Base-by-base conservation (phyloP, 257 asterid species). In the Rhazya stricta region DNA sequence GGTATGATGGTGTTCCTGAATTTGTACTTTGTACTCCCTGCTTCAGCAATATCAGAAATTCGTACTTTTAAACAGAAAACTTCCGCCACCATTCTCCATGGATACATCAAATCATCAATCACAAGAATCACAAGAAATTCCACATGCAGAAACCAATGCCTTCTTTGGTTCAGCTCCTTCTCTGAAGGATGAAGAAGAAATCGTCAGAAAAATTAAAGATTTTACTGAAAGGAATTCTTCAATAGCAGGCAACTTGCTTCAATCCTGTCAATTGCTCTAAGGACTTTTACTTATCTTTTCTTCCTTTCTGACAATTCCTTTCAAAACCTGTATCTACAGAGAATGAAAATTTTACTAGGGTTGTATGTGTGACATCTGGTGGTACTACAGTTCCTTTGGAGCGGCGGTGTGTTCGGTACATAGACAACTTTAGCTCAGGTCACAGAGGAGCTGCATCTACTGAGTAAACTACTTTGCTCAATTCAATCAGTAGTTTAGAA, bases 351-450 rank as follows among this genome's bases (percentile, higher is more conserved):
- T 62, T 77, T 75, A 62, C 71, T 8, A 87, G 94, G 84, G 88
- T 92, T 67, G 99, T 91, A 42, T 92, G 96, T 76, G 91, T 94
- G 80, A 92, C 99, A 79, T 90, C 98, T 74, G 99, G 99, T 70
- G 97, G 99, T 68, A 94, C 99, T 74, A 89, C 97, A 15, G 99
- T 94, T 81, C 99, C 99, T 77, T 83, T 94, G 84, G 99, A 94
- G 77, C 91, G 81, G 68, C 84, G 90, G n/a, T 89, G 96, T 81
- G 99, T 94, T 76, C 98, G 99, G 71, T 94, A 83, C 75, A 92
- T 94, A 62, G 98, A 94, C 85, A 94, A 94, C 80, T 94, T 94
- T 83, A 88, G 96, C 91, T 94, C 98, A 41, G 98, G 99, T 75
- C 96, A 89, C 74, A 83, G 97, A 85, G 99, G 97, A 86, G 95